phyloP scores from a whole-genome alignment of 306 rosid genomes.

The Trifolium repens region DNA sequence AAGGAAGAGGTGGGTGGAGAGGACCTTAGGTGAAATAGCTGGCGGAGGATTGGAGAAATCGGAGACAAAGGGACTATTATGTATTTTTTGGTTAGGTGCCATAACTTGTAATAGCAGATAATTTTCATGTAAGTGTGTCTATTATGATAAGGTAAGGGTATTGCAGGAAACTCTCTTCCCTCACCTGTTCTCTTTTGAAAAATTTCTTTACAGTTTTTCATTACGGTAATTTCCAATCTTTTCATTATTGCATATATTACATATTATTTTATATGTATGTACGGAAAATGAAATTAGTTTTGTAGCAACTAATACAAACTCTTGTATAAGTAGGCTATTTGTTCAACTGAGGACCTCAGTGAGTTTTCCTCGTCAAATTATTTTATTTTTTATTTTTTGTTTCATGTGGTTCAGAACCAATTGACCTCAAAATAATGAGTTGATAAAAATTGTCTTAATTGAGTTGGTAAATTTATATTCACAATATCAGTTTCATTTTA shows the following conservation, averaged over 20 bases:
- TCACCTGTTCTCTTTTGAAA: neutral
- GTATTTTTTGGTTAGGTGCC: neutral
- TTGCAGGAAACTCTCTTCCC: neutral
- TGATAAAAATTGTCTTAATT: too few species aligned
- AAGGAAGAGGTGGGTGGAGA: neutral
- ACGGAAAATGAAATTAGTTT: neutral
- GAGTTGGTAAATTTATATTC: too few species aligned
- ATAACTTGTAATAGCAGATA: neutral
- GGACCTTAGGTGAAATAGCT: neutral
- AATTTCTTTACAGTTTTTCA: neutral
- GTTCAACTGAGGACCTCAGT: too few species aligned
- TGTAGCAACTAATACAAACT: neutral
- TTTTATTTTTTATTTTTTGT: too few species aligned
- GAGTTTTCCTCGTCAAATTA: too few species aligned
- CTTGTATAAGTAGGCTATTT: neutral
- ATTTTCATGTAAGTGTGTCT: neutral
- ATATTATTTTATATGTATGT: neutral
- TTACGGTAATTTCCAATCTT: neutral
- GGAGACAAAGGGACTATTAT: neutral
- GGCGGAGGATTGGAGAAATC: neutral
- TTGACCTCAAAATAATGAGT: too few species aligned
- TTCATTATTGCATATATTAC: neutral
- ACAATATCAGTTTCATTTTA: too few species aligned
- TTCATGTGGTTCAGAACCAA: too few species aligned
- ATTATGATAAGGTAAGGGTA: neutral